Percentiles rank a stretch among this genome's conserved stretches.
Conservation (phyloP, 768 basidiomycete species). For the Brasilioporus rufonigricans region DNA sequence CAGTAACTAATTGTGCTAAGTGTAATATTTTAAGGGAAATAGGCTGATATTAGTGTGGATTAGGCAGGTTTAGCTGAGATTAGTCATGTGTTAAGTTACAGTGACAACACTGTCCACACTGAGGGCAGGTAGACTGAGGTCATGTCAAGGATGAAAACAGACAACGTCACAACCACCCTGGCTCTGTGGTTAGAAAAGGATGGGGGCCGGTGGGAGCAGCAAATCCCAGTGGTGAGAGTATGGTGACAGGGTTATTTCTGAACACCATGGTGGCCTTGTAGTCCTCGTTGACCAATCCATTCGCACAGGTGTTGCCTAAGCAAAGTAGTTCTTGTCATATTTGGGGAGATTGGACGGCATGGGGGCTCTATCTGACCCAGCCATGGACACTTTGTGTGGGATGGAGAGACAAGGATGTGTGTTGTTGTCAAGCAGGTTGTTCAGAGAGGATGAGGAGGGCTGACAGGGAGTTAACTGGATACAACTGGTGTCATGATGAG, state of each 20-base stretch:
- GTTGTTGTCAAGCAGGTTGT: conserved; percentile 78
- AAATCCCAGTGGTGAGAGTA: conserved; percentile 64
- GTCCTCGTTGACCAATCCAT: conserved; percentile 63
- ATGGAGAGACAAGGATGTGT: conserved; percentile 82
- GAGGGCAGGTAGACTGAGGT: conserved; percentile 77
- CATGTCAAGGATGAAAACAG: conserved; percentile 82
- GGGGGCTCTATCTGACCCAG: conserved; percentile 78
- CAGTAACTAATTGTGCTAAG: no score
- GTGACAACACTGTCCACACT: no score
- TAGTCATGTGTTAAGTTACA: no score
- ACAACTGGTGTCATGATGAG: no score
- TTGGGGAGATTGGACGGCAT: conserved; percentile 50
- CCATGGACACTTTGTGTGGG: conserved; percentile 91
- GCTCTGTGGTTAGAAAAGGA: conserved; percentile 59
- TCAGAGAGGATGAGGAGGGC: conserved; percentile 39
- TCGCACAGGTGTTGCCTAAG: conserved; percentile 77
- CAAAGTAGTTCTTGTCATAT: conserved; percentile 81
- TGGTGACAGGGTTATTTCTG: conserved; percentile 80
- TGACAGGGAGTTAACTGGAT: no score
- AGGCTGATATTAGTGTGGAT: no score
- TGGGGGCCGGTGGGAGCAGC: conserved; percentile 49
- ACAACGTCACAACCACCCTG: conserved; percentile 87
- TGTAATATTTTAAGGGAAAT: no score
- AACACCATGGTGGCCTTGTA: conserved; percentile 71
- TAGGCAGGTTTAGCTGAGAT: no score